A percentile compares a stretch with the other conserved stretches of the same genome.
These are phyloP conservation scores for Myxozyma kluyveri DNA, from an alignment of 805 yeast species.

Conservation along the genomic window DNA sequence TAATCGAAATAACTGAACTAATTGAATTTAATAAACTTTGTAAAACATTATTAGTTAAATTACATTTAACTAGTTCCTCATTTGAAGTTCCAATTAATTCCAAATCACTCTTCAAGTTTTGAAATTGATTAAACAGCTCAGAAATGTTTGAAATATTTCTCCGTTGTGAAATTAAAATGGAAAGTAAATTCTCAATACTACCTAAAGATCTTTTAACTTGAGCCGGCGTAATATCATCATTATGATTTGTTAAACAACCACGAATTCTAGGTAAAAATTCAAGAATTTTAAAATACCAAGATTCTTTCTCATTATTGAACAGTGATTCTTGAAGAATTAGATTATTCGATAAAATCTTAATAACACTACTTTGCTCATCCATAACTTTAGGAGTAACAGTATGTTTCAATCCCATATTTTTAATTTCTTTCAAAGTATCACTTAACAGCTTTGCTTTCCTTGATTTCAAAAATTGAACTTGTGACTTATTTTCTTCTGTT, in stretches of 20 bases:
- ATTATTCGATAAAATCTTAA: constrained; percentile 57
- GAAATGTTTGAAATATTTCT: neutral
- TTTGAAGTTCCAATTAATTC: neutral
- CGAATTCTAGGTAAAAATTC: constrained; percentile 81
- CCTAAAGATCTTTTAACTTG: constrained; percentile 78
- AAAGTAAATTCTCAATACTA: constrained; percentile 67
- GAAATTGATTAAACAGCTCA: neutral
- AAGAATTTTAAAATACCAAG: constrained; percentile 62
- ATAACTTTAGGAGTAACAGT: constrained; percentile 65
- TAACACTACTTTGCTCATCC: constrained; percentile 59
- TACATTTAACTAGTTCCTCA: neutral
- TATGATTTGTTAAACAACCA: constrained; percentile 55
- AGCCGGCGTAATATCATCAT: constrained; percentile 70
- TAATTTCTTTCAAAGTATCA: constrained; percentile 70
- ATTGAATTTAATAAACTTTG: neutral
- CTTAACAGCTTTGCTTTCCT: constrained; percentile 78
- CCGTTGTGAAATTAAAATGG: constrained; percentile 47
- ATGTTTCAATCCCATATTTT: constrained; percentile 71
- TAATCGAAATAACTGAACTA: neutral
- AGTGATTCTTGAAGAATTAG: constrained; percentile 44
- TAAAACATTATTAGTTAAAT: no score
- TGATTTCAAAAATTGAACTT: constrained; percentile 66
- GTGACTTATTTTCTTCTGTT: constrained; percentile 72
- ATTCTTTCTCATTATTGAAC: constrained; percentile 45
- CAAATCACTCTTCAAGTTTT: neutral